These are phyloP conservation scores for Chytriomyces sp. DNA, from an alignment of 192 early-diverging fungal species.

Conservation along the genomic window DNA sequence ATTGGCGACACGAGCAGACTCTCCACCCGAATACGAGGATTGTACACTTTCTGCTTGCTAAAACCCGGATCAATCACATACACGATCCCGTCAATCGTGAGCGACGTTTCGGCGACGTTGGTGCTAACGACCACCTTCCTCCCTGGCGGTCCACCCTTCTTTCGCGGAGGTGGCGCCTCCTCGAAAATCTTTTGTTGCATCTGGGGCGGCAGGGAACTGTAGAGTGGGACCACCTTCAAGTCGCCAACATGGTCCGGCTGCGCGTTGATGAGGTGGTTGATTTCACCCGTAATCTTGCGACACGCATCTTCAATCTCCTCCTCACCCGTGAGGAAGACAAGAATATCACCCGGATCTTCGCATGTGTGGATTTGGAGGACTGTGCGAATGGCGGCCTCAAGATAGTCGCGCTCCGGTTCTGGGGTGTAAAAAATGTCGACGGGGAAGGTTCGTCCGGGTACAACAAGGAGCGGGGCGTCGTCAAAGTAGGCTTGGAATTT, in stretches of 20 bases:
- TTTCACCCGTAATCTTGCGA: slow-evolving; percentile 74
- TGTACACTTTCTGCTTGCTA: slow-evolving; percentile 99
- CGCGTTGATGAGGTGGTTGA: slow-evolving; percentile 52
- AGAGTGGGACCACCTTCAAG: slow-evolving; percentile 83
- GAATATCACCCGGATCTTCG: slow-evolving; percentile 93
- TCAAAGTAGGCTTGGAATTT: slow-evolving; percentile 99
- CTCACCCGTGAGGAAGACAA: slow-evolving; percentile 97
- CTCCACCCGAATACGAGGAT: slow-evolving; percentile 96
- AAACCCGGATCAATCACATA: slow-evolving; percentile 99
- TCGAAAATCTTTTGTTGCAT: slow-evolving; percentile 95
- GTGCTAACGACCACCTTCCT: slow-evolving; percentile 97
- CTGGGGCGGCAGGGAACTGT: slow-evolving; percentile 88
- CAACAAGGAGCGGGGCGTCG: slow-evolving; percentile 84
- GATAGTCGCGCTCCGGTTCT: slow-evolving; percentile 95
- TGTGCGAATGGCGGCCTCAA: slow-evolving; percentile 95
- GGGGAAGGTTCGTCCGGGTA: slow-evolving; percentile 98
- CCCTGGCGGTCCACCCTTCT: slow-evolving; percentile 80
- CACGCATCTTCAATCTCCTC: slow-evolving; percentile 99
- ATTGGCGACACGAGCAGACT: slow-evolving; percentile 94
- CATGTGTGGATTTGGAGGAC: slow-evolving; percentile 92
- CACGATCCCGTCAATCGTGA: slow-evolving; percentile 99
- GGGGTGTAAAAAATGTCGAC: slow-evolving; percentile 98
- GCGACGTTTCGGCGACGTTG: slow-evolving; percentile 96
- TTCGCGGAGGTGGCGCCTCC: slow-evolving; percentile 78
- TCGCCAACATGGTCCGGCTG: slow-evolving; percentile 74